phyloP scores from a whole-genome alignment of 305 asterid genomes.

The Fraxinus sp. region DNA sequence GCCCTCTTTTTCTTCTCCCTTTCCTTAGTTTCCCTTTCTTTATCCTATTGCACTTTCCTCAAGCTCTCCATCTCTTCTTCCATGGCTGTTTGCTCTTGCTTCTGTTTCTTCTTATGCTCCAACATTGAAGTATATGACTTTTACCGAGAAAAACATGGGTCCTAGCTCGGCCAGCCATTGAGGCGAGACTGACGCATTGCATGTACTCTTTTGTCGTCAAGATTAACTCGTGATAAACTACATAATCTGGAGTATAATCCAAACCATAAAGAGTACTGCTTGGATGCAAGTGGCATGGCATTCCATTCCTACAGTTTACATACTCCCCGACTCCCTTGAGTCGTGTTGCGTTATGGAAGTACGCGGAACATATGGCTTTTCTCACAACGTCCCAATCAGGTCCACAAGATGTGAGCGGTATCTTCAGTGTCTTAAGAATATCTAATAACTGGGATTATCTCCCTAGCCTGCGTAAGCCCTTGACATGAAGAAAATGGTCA shows the following conservation, averaged over 20 bases:
- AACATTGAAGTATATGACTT: conserved; percentile 77
- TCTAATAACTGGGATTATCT: conserved; percentile 84
- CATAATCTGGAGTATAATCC: conserved; percentile 92
- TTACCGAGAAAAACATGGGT: conserved; percentile 94
- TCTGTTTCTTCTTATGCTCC: conserved; percentile 87
- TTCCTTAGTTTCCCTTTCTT: conserved; percentile 47
- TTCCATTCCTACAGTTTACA: conserved; percentile 83
- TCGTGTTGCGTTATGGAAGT: conserved; percentile 84
- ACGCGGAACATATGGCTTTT: conserved; percentile 86
- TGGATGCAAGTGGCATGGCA: conserved; percentile 96
- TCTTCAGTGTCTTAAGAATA: conserved; percentile 71
- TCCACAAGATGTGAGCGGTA: conserved; percentile 77
- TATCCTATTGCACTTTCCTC: conserved; percentile 57
- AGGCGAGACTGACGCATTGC: conserved; percentile 87
- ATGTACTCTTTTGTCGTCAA: conserved; percentile 85
- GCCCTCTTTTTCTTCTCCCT: conserved; percentile 64
- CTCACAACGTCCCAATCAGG: conserved; percentile 90
- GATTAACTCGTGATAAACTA: conserved; percentile 80
- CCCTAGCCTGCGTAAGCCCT: conserved; percentile 86
- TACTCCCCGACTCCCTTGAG: conserved; percentile 84
- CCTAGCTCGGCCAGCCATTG: conserved; percentile 95
- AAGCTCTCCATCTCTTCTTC: conserved; percentile 92
- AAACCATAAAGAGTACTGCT: conserved; percentile 86
- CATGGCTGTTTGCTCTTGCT: conserved; percentile 84
- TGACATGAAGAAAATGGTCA: conserved; percentile 83